Base-by-base conservation (phyloP, 2,329 filamentous ascomycete genomes). In the Diaporthe sp. region DNA sequence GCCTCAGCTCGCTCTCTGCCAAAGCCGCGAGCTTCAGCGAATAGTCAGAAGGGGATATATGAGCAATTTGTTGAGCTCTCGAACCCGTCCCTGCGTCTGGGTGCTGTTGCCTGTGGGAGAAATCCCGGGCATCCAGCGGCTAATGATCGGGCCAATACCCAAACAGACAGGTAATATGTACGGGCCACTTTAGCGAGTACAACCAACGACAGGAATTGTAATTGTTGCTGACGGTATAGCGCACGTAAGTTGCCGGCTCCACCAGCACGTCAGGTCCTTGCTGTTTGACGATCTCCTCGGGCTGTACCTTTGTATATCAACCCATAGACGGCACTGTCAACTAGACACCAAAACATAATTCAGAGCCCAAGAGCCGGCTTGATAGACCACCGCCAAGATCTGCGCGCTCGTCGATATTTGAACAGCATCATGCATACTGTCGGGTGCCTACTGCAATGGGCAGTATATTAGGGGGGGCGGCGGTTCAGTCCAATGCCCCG, bases 21-120 rank as follows among this genome's bases (percentile, higher is more conserved):
- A n/a, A 37, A 66, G 63, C 27, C 63, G 61, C 63, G 63, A 66
- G 10, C 44, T 66, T 25, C 30, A 66, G 44, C 63, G 63, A 66
- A 66, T 0, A 51, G 47, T 32, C 44, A 51, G 63, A 25, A n/a
- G 32, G 30, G 63, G 19, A 32, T n/a, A 12, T 27, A 32, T 19
- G 59, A 13, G 44, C n/a, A 30, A 37, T 39, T 51, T 66, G 63
- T 66, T 66, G 63, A 13, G 63, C 37, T n/a, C n/a, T 66, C 13
- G 63, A 66, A 25, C 30, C 22, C 19, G 27, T 39, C 22, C 13
- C 13, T 65, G 42, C 27, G 27, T 30, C 27, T 56, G 35, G 15
- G 15, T 32, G 3, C n/a, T 32, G 15, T 56, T 39, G 69, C 12
- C 44, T 42, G 9, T 47, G 51, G 69, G 47, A 51, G 27, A 25